Conservation (phyloP, 139 green algal genomes). For the Chlorella sp. region DNA sequence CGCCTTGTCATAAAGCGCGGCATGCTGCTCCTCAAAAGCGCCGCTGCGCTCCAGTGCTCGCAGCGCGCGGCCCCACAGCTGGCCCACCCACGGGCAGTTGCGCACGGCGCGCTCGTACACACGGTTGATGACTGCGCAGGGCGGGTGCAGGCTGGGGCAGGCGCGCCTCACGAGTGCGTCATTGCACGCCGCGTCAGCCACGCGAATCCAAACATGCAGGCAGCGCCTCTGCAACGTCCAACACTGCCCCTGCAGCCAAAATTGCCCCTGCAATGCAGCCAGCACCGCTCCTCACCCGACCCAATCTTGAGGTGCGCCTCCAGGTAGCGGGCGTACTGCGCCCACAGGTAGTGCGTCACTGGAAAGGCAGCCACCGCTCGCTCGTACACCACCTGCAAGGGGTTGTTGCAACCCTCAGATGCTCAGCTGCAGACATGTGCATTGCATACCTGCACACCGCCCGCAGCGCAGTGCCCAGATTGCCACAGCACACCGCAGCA, state of each 20-base stretch:
- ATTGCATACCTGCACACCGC: neutral
- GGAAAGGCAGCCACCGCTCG: constrained; percentile 83
- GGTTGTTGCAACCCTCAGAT: too few relatives aligned
- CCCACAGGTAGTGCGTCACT: constrained; percentile 81
- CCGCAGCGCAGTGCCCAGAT: neutral
- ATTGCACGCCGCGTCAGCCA: too few relatives aligned
- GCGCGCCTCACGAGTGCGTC: too few relatives aligned
- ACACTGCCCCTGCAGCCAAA: too few relatives aligned
- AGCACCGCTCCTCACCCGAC: neutral
- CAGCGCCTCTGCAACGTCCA: too few relatives aligned
- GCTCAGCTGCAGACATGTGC: too few relatives aligned
- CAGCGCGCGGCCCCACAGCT: constrained; percentile 71
- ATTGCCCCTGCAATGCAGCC: too few relatives aligned
- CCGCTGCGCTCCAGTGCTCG: constrained; percentile 49
- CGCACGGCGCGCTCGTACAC: constrained; percentile 72
- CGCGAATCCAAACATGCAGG: too few relatives aligned
- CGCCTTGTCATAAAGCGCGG: constrained; percentile 3
- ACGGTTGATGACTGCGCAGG: neutral
- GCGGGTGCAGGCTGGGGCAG: too few relatives aligned
- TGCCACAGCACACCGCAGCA: too few relatives aligned
- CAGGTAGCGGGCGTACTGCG: constrained; percentile 78
- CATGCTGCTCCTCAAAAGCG: constrained; percentile 15
- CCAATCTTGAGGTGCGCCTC: constrained; percentile 56
- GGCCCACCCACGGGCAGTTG: constrained; percentile 88
- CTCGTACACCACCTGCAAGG: constrained; percentile 72